Evolutionary conservation across 257 asterid species (phyloP).

Genomic region (Scutellaria barbata): DNA sequence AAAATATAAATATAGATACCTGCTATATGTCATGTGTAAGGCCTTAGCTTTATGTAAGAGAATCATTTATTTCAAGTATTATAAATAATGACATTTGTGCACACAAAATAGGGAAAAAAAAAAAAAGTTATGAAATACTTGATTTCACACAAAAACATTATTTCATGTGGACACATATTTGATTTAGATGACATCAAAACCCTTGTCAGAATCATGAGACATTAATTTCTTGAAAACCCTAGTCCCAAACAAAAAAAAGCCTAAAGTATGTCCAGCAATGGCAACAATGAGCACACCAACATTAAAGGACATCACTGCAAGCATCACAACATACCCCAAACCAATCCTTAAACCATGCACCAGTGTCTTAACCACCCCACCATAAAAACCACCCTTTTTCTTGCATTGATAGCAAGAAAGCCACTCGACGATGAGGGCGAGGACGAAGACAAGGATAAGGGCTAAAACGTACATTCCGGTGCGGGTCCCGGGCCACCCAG

Average conservation of each 20-base stretch:
- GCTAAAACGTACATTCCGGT: conserved; percentile 64
- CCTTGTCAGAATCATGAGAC: conserved; percentile 32
- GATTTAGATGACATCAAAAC: conserved; percentile 28
- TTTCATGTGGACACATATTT: too few species aligned
- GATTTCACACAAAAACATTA: too few species aligned
- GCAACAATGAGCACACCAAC: conserved; percentile 66
- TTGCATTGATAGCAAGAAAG: conserved; percentile 41
- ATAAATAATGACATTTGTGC: too few species aligned
- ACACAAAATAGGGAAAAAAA: too few species aligned
- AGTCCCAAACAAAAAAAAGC: conserved; percentile 62
- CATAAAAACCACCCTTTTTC: conserved; percentile 7
- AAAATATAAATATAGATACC: too few species aligned
- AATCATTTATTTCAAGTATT: too few species aligned
- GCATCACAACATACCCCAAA: conserved; percentile 62
- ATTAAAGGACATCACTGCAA: conserved; percentile 80
- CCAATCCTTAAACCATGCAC: conserved; percentile 52
- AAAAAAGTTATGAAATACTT: too few species aligned
- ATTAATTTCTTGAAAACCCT: conserved; percentile 46
- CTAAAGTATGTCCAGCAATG: conserved; percentile 58
- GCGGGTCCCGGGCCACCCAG: conserved; percentile 71
- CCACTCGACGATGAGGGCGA: conserved; percentile 56
- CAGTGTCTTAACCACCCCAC: conserved; percentile 46
- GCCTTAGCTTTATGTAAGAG: too few species aligned
- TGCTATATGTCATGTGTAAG: too few species aligned
- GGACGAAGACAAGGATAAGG: conserved; percentile 50